Conservation (phyloP, 176 grass and related monocot genomes). For the Alopecurus myosuroides region DNA sequence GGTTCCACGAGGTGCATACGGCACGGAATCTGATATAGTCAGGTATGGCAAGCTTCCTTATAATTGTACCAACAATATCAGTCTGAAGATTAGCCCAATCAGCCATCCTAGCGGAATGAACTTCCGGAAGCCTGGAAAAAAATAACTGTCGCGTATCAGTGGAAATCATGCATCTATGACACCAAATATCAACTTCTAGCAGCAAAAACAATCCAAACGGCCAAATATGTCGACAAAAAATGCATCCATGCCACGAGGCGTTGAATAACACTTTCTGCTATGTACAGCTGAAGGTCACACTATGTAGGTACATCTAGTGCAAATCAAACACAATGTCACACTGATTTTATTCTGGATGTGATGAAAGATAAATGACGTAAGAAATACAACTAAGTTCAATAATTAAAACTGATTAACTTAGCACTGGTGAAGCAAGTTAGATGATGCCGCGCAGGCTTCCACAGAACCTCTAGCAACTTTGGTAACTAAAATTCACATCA, state of each 20-base stretch:
- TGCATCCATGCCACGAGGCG: background rate
- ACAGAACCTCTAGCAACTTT: background rate
- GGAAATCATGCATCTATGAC: background rate
- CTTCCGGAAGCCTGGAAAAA: constrained; percentile 11
- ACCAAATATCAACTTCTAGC: constrained; percentile 1
- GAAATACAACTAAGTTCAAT: background rate
- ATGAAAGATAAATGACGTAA: background rate
- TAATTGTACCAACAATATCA: constrained; percentile 40
- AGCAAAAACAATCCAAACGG: background rate
- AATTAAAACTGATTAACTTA: background rate
- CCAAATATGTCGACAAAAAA: background rate
- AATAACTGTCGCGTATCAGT: background rate
- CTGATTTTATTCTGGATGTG: background rate
- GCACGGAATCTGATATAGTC: constrained; percentile 45
- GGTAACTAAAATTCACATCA: background rate
- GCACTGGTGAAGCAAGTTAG: background rate
- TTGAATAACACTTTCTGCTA: constrained; percentile 15
- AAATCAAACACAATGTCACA: background rate
- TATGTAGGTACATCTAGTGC: background rate
- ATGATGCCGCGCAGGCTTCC: background rate
- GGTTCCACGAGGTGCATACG: constrained; percentile 52
- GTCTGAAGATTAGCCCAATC: constrained; percentile 46
- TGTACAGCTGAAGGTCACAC: background rate
- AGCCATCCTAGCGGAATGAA: constrained; percentile 22
- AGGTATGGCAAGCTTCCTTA: constrained; percentile 49